Percentiles rank a stretch among this genome's conserved stretches.
Evolutionary conservation across 208 protist genomes (phyloP).

Genomic region (Leptomonas seymouri): DNA sequence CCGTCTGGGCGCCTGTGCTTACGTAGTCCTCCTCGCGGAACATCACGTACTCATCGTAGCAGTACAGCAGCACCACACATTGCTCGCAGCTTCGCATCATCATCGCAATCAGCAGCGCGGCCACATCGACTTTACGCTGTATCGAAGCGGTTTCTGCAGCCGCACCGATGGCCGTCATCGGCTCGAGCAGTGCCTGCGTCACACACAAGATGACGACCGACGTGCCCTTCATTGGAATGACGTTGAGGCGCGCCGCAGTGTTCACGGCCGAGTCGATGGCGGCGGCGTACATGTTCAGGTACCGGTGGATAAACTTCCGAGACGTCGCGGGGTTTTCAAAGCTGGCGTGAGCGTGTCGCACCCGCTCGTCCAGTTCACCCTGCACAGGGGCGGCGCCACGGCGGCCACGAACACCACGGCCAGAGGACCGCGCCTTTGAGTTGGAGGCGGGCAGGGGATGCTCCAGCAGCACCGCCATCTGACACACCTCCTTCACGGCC

Average conservation of each 20-base stretch:
- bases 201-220: conserved; percentile 88
- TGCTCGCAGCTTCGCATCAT: conserved; percentile 88
- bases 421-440: not conserved
- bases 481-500: conserved; percentile 53
- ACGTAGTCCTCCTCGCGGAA: conserved; percentile 20
- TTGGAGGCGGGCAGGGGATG: not conserved
- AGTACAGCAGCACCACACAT: conserved; percentile 63
- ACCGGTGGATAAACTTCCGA: conserved; percentile 1
- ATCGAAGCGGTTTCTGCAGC: conserved; percentile 36
- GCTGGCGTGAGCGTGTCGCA: conserved; percentile 3
- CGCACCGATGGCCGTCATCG: conserved; percentile 28
- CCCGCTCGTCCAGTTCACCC: not conserved
- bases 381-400: conserved; percentile 67
- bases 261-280: conserved; percentile 82
- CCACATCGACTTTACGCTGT: conserved; percentile 71
- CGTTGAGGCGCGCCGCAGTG: conserved; percentile 86
- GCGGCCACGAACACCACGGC: not conserved
- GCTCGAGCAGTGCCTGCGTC: conserved; percentile 26
- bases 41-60: conserved; percentile 32
- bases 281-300: conserved; percentile 17
- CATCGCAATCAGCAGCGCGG: conserved; percentile 86
- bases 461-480: not conserved
- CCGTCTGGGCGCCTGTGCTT: conserved; percentile 25
- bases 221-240: conserved; percentile 85
- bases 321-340: conserved; percentile 26